phyloP scores from a whole-genome alignment of 495 filamentous ascomycete species.

The Xylaria palmicola region DNA sequence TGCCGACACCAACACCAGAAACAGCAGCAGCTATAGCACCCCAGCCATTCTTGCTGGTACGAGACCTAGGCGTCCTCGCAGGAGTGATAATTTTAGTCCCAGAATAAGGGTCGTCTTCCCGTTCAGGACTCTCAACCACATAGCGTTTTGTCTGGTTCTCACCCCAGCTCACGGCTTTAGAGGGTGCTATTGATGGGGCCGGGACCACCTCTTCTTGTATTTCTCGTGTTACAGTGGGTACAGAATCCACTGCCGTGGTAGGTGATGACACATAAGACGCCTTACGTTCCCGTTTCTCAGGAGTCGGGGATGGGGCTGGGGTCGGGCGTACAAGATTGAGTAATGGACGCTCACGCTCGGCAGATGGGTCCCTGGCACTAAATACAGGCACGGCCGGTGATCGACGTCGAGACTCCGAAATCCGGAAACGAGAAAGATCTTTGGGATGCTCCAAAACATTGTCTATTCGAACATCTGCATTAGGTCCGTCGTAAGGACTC shows the following conservation, averaged over 20 bases:
- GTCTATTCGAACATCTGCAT: slow-evolving; percentile 55
- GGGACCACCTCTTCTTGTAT: slow-evolving; percentile 26
- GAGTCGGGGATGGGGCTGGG: slow-evolving; percentile 44
- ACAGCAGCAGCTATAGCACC: slow-evolving; percentile 41
- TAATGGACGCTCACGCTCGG: slow-evolving; percentile 50
- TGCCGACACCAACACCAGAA: slow-evolving; percentile 30
- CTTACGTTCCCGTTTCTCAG: slow-evolving; percentile 32
- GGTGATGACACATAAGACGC: not conserved
- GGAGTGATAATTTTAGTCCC: slow-evolving; percentile 25
- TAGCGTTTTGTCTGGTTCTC: slow-evolving; percentile 61
- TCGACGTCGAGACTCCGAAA: slow-evolving; percentile 7
- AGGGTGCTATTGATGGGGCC: slow-evolving; percentile 27
- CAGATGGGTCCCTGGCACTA: slow-evolving; percentile 45
- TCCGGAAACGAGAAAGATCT: slow-evolving; percentile 28
- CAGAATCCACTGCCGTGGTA: slow-evolving; percentile 7
- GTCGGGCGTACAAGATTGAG: slow-evolving; percentile 55
- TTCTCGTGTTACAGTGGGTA: slow-evolving; percentile 15
- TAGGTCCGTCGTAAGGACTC: slow-evolving; percentile 51
- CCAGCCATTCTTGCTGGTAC: slow-evolving; percentile 36
- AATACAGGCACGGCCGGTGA: slow-evolving; percentile 30
- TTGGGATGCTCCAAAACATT: slow-evolving; percentile 40
- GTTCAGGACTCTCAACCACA: slow-evolving; percentile 55
- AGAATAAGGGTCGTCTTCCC: slow-evolving; percentile 27
- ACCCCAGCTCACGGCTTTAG: slow-evolving; percentile 59
- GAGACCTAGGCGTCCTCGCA: slow-evolving; percentile 27